Conservation (phyloP, 805 yeast genomes). For the Wickerhamiella spandovensis region DNA sequence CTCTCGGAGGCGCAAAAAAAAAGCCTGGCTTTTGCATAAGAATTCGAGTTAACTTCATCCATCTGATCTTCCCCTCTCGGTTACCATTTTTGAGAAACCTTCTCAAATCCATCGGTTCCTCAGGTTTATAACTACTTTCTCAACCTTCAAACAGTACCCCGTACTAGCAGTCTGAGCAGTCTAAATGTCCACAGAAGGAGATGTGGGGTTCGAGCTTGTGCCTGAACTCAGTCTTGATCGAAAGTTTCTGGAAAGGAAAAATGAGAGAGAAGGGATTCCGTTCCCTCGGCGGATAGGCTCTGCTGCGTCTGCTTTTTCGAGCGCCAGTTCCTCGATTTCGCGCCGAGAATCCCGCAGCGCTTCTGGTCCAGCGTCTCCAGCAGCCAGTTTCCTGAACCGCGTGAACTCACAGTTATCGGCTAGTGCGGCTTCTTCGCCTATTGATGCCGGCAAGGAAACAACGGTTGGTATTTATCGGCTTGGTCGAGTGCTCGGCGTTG, state of each 20-base stretch:
- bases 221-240: constrained; percentile 5
- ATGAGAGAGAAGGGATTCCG: neutral
- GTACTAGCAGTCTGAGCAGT: no score
- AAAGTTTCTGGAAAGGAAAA: neutral
- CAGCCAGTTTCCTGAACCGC: constrained; percentile 3
- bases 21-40: no score
- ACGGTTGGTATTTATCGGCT: constrained; percentile 3
- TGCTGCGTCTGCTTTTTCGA: neutral
- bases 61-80: neutral
- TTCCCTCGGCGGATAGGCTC: neutral
- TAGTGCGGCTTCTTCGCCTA: neutral
- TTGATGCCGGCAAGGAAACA: neutral
- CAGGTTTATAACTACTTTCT: neutral
- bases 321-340: neutral
- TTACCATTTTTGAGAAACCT: neutral
- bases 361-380: constrained; percentile 3
- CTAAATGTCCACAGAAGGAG: no score
- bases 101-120: no score
- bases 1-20: neutral
- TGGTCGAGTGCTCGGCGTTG: constrained; percentile 8
- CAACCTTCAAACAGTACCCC: no score
- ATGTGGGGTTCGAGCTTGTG: constrained; percentile 8
- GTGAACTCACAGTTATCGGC: constrained; percentile 6
- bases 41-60: no score
- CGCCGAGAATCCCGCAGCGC: neutral